Conservation (phyloP, 148 eudicot genomes). For the Pharnaceum exiguum region DNA sequence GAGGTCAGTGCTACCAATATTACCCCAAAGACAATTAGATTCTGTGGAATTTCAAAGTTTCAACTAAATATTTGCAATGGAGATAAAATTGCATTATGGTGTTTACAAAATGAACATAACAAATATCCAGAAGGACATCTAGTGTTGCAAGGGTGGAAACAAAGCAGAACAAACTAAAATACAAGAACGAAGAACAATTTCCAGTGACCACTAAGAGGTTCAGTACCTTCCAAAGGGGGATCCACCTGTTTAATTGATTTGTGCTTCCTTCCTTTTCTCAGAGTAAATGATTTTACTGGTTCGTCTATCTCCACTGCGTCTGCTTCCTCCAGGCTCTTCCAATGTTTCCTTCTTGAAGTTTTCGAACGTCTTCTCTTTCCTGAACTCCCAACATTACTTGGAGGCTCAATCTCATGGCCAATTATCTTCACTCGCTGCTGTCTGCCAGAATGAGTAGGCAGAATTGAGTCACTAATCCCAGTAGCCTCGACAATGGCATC, state of each 20-base stretch:
- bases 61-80: too few relatives aligned
- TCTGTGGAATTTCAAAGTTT: too few relatives aligned
- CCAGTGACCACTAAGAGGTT: background rate
- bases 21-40: too few relatives aligned
- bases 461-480: conserved; percentile 3
- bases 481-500: conserved; percentile 11
- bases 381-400: conserved; percentile 7
- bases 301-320: conserved; percentile 18
- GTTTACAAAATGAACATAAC: background rate
- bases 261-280: conserved; percentile 23
- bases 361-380: conserved; percentile 9
- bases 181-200: background rate
- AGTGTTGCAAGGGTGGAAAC: background rate
- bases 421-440: conserved; percentile 1
- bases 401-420: conserved; percentile 18
- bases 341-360: conserved; percentile 9
- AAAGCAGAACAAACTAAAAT: background rate
- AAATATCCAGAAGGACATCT: background rate
- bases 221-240: conserved; percentile 31
- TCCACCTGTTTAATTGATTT: conserved; percentile 16
- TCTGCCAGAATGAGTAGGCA: conserved; percentile 4
- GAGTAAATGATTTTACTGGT: conserved; percentile 3
- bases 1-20: too few relatives aligned
- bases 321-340: conserved; percentile 17
- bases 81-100: background rate